Evolutionary conservation across 257 asterid genomes (phyloP).

Genomic region (Ilex asprella): DNA sequence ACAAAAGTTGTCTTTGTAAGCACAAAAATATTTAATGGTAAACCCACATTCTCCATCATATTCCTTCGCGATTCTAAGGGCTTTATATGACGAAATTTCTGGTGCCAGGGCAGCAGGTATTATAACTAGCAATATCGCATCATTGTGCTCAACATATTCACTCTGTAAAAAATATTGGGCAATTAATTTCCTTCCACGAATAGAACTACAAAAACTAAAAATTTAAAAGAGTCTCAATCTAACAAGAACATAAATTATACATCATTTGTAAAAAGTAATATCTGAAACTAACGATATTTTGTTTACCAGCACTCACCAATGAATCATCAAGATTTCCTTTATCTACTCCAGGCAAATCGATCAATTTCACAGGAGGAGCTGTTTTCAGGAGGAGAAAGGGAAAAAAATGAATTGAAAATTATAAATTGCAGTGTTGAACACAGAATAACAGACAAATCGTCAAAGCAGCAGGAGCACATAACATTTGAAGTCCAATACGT

Average conservation of each 20-base stretch:
- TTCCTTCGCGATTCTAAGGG: constrained; percentile 89
- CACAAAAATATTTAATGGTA: constrained; percentile 12
- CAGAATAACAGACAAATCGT: no score
- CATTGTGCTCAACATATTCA: constrained; percentile 83
- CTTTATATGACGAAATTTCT: constrained; percentile 90
- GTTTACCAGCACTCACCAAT: constrained; percentile 54
- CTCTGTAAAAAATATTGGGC: constrained; percentile 37
- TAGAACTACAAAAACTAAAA: neutral
- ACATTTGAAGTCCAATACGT: no score
- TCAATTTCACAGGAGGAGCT: constrained; percentile 91
- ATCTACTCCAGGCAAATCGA: constrained; percentile 97
- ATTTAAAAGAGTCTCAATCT: neutral
- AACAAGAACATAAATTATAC: neutral
- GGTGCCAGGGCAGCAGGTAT: constrained; percentile 94
- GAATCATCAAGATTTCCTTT: constrained; percentile 88
- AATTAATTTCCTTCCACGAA: constrained; percentile 17
- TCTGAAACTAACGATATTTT: neutral
- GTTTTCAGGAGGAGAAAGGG: constrained; percentile 22
- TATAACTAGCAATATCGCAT: constrained; percentile 83
- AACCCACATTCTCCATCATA: constrained; percentile 91
- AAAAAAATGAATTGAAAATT: constrained; percentile 12
- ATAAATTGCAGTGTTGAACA: neutral
- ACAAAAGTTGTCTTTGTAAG: neutral
- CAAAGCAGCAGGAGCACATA: no score
- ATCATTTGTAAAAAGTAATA: neutral